Evolutionary conservation across 2,329 filamentous ascomycete species (phyloP).

Genomic region (Aspergillus pseudonomiae): DNA sequence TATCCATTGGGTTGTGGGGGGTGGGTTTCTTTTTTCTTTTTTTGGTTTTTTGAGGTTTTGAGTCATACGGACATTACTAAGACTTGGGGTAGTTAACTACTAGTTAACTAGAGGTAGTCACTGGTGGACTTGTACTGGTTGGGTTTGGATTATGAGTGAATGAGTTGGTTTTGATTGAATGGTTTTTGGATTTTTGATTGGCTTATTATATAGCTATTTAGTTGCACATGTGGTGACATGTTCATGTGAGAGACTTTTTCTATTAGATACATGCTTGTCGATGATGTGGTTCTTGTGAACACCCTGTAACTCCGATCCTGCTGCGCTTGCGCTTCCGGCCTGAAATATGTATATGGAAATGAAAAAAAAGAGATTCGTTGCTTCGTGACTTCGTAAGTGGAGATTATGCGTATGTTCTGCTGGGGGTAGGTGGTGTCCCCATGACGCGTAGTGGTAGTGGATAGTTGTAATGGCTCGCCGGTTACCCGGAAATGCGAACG

Average conservation of each 20-base stretch:
- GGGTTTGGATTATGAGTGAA: no score
- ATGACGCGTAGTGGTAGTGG: background rate
- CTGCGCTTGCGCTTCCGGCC: slow-evolving; percentile 1
- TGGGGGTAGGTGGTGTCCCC: background rate
- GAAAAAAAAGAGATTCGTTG: background rate
- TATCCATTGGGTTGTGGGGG: background rate
- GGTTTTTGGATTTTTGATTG: background rate
- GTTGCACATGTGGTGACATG: background rate
- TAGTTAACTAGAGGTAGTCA: no score
- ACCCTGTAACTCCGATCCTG: background rate
- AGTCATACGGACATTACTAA: no score
- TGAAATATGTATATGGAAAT: background rate
- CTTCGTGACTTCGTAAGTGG: background rate
- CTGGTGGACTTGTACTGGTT: no score
- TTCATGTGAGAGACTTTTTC: background rate
- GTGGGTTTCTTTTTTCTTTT: background rate
- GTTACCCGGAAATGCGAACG: slow-evolving; percentile 24
- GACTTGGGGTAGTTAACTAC: no score
- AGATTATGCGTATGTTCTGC: background rate
- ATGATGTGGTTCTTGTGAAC: background rate
- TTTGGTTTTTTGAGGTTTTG: background rate
- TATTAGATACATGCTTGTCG: slow-evolving; percentile 1
- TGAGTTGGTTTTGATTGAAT: no score
- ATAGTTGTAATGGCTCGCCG: background rate
- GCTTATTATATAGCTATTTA: background rate